phyloP scores from a whole-genome alignment of 306 rosid genomes.

The Bauhinia variegata region DNA sequence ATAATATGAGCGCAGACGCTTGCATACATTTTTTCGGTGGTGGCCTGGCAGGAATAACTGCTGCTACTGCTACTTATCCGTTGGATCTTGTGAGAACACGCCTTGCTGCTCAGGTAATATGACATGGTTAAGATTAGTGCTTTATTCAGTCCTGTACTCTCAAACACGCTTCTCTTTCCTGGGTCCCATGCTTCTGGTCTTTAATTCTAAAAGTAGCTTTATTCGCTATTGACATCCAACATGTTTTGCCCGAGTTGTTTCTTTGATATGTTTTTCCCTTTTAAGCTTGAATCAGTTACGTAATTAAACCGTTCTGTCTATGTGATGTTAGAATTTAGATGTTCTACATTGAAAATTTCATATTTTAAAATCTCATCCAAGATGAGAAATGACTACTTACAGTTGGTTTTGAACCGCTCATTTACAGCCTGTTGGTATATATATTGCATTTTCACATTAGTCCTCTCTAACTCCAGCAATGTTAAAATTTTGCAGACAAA shows the following conservation, averaged over 20 bases:
- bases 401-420: not conserved
- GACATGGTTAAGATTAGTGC: not conserved
- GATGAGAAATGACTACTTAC: slow-evolving; percentile 10
- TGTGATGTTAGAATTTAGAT: slow-evolving; percentile 17
- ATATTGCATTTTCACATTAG: slow-evolving; percentile 7
- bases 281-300: not conserved
- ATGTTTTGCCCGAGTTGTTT: slow-evolving; percentile 6
- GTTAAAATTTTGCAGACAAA: slow-evolving; percentile 70
- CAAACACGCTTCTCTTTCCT: not conserved
- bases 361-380: slow-evolving; percentile 19
- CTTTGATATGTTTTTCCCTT: slow-evolving; percentile 12
- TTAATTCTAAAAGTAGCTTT: not conserved
- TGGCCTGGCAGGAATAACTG: slow-evolving; percentile 65
- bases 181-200: not conserved
- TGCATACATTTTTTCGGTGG: slow-evolving; percentile 57
- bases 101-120: slow-evolving; percentile 70
- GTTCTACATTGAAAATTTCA: not conserved
- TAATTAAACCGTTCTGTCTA: not conserved
- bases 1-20: slow-evolving; percentile 40
- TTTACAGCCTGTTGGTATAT: not conserved
- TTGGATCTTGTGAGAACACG: slow-evolving; percentile 76
- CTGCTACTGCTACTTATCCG: slow-evolving; percentile 65
- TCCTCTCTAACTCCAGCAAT: slow-evolving; percentile 18
- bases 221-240: not conserved
- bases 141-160: not conserved